Conservation (phyloP, 139 green algal species). For the Penium margaritaceum region DNA sequence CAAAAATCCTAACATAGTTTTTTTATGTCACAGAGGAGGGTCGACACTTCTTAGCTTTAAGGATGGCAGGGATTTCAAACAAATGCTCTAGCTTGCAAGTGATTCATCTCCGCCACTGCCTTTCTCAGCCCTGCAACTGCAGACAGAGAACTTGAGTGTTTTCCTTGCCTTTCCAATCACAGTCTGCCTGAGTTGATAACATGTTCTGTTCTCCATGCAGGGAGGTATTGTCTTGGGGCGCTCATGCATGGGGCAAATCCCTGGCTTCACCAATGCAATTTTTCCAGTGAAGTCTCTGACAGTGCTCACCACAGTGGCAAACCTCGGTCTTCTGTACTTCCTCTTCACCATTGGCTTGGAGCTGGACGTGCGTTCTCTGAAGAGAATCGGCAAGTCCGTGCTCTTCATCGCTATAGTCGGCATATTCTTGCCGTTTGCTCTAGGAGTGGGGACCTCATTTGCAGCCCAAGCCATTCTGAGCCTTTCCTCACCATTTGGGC, state of each 20-base stretch:
- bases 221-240: slow-evolving; percentile 35
- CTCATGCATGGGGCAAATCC: slow-evolving; percentile 31
- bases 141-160: too few relatives aligned
- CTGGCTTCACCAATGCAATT: slow-evolving; percentile 16
- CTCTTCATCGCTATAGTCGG: slow-evolving; percentile 39
- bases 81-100: too few relatives aligned
- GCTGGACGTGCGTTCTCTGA: slow-evolving; percentile 42
- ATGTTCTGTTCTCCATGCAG: not conserved
- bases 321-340: slow-evolving; percentile 49
- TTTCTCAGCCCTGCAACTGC: too few relatives aligned
- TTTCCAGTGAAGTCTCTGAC: slow-evolving; percentile 11
- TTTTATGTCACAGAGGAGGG: too few relatives aligned
- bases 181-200: not conserved
- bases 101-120: too few relatives aligned
- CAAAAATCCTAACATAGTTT: too few relatives aligned
- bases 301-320: slow-evolving; percentile 39
- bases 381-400: slow-evolving; percentile 14
- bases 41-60: too few relatives aligned
- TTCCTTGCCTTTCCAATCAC: too few relatives aligned
- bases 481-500: slow-evolving; percentile 10
- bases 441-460: too few relatives aligned
- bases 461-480: too few relatives aligned
- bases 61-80: too few relatives aligned
- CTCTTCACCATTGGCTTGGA: slow-evolving; percentile 53
- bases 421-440: too few relatives aligned